Conservation (phyloP, 2,329 filamentous ascomycete genomes). For the Arthrobotrys sinensis region DNA sequence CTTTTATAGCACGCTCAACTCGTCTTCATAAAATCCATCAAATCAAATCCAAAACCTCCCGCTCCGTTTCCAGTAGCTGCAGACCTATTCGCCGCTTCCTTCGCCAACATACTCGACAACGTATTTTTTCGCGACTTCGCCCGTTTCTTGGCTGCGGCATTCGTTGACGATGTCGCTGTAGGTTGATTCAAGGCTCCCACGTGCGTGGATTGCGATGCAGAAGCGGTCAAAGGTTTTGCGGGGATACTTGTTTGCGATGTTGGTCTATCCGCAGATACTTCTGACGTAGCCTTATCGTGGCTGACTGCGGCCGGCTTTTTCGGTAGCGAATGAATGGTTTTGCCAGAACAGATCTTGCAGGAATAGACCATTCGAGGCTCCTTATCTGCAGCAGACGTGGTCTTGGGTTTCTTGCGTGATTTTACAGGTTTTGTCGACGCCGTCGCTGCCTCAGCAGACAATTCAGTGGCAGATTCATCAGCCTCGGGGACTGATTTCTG, state of each 20-base stretch:
- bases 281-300: slow-evolving; percentile 26
- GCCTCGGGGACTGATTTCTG: not conserved
- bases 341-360: slow-evolving; percentile 51
- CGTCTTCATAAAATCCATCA: slow-evolving; percentile 64
- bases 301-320: slow-evolving; percentile 21
- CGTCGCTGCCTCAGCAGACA: not conserved
- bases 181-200: not conserved
- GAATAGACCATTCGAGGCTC: slow-evolving; percentile 49
- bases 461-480: not conserved
- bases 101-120: slow-evolving; percentile 50
- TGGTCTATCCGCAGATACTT: not conserved
- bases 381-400: slow-evolving; percentile 14
- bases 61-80: slow-evolving; percentile 24
- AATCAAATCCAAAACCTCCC: slow-evolving; percentile 61
- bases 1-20: slow-evolving; percentile 41
- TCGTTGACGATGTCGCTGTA: slow-evolving; percentile 12
- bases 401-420: slow-evolving; percentile 20
- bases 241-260: not conserved
- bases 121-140: slow-evolving; percentile 59
- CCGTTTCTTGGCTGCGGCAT: slow-evolving; percentile 51
- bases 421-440: not conserved
- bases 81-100: slow-evolving; percentile 52
- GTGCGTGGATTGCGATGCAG: not conserved
- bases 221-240: not conserved
- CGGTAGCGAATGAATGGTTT: slow-evolving; percentile 47